Conservation (phyloP, 73 alveolate genomes). For the Paramecium bursaria region DNA sequence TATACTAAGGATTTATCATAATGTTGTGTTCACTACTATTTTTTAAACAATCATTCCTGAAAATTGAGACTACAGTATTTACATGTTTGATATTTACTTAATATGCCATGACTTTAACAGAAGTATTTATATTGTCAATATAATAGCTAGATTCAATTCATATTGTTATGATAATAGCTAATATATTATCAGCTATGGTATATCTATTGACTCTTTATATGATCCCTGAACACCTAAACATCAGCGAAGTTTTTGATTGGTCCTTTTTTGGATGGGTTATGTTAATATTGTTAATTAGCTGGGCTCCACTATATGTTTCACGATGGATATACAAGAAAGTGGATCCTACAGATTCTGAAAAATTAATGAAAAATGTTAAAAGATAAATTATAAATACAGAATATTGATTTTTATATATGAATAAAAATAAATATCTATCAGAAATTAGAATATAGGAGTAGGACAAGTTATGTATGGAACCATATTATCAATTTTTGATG, state of each 20-base stretch:
- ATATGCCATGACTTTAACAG: slow-evolving; percentile 61
- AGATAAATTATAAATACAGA: slow-evolving; percentile 65
- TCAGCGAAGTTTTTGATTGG: slow-evolving; percentile 29
- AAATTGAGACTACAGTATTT: slow-evolving; percentile 91
- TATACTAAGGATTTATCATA: slow-evolving; percentile 86
- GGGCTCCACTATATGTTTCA: slow-evolving; percentile 59
- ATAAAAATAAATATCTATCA: no score
- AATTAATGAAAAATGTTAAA: slow-evolving; percentile 56
- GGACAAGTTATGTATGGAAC: no score
- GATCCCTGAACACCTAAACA: slow-evolving; percentile 9
- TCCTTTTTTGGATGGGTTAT: slow-evolving; percentile 61
- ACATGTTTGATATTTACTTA: slow-evolving; percentile 82
- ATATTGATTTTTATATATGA: no score
- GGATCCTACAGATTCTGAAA: slow-evolving; percentile 70
- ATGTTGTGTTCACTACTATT: slow-evolving; percentile 87
- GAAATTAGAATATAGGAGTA: no score
- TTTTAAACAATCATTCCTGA: slow-evolving; percentile 84
- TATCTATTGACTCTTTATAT: slow-evolving; percentile 33
- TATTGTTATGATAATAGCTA: slow-evolving; percentile 62
- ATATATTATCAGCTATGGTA: slow-evolving; percentile 17
- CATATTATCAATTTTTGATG: no score
- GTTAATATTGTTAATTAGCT: slow-evolving; percentile 34
- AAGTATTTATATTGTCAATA: slow-evolving; percentile 9
- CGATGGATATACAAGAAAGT: slow-evolving; percentile 53
- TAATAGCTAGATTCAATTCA: slow-evolving; percentile 63